Conservation (phyloP, 345 rosid species). For the Murraya koenigii region DNA sequence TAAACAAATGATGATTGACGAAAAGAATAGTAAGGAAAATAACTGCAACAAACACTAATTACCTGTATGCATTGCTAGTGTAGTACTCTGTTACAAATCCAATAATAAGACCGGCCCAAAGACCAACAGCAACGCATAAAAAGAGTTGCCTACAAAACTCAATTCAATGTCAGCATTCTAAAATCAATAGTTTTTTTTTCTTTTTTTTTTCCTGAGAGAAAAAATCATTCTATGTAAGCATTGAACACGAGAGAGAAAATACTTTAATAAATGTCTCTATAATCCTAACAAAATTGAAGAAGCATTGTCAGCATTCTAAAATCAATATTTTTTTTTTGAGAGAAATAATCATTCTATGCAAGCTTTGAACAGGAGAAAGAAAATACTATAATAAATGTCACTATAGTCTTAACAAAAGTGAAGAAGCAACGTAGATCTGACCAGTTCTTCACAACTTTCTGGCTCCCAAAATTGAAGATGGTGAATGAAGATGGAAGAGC, state of each 20-base stretch:
- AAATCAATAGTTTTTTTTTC: not conserved
- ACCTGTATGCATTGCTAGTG: slow-evolving; percentile 79
- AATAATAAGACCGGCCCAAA: slow-evolving; percentile 81
- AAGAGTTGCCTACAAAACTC: slow-evolving; percentile 58
- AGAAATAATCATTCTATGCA: not conserved
- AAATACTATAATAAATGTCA: not conserved
- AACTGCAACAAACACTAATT: not conserved
- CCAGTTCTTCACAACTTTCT: slow-evolving; percentile 74
- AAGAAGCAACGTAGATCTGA: slow-evolving; percentile 23
- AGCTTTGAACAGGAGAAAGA: not conserved
- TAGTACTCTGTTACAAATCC: slow-evolving; percentile 75
- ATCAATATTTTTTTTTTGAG: not conserved
- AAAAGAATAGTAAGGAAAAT: not conserved
- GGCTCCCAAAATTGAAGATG: slow-evolving; percentile 65
- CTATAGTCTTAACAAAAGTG: not conserved
- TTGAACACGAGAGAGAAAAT: not conserved
- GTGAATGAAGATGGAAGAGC: slow-evolving; percentile 70
- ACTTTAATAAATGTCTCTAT: not conserved
- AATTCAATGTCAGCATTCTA: slow-evolving; percentile 7
- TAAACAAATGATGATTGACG: not conserved
- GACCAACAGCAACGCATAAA: slow-evolving; percentile 71
- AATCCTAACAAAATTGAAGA: not conserved
- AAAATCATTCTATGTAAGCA: not conserved
- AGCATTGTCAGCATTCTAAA: not conserved
- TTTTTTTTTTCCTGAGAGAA: not conserved